phyloP scores from a whole-genome alignment of 1,284 basidiomycete species.

The Sporisorium graminicola region DNA sequence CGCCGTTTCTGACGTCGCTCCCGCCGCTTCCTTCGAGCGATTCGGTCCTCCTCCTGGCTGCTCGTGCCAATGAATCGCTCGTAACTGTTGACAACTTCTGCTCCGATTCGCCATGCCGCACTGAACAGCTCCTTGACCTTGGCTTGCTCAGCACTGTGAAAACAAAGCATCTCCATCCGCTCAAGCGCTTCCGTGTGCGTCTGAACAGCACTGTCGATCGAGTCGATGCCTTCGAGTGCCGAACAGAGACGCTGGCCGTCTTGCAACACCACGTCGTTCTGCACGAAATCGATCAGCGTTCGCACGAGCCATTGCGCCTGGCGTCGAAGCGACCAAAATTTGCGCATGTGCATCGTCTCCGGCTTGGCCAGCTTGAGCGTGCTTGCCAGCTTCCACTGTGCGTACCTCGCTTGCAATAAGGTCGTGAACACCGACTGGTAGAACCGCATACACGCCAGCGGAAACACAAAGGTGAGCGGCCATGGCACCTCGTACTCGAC shows the following conservation, averaged over 20 bases:
- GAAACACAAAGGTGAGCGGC: conserved; percentile 41
- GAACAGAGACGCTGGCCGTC: conserved; percentile 14
- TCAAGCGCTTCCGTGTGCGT: conserved; percentile 25
- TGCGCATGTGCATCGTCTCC: conserved; percentile 39
- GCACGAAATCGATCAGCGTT: conserved; percentile 32
- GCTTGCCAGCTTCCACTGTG: conserved; percentile 30
- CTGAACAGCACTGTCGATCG: conserved; percentile 37
- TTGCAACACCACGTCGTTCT: conserved; percentile 29
- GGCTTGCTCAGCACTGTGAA: conserved; percentile 25
- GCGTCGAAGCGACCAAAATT: conserved; percentile 43
- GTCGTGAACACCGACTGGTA: conserved; percentile 43
- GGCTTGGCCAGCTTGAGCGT: conserved; percentile 37
- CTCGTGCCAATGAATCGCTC: conserved; percentile 35
- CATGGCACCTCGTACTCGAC: conserved; percentile 51
- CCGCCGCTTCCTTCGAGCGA: conserved; percentile 26
- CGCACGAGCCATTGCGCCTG: conserved; percentile 46
- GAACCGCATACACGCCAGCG: conserved; percentile 21
- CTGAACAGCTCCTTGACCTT: conserved; percentile 34
- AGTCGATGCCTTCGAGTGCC: conserved; percentile 15
- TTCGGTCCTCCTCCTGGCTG: conserved; percentile 31
- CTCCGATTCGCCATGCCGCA: conserved; percentile 26
- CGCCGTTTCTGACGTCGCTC: conserved; percentile 35
- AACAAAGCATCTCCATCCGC: conserved; percentile 41
- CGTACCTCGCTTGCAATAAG: conserved; percentile 40
- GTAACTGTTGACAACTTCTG: conserved; percentile 38